These are phyloP conservation scores for Metschnikowia colocasiae DNA, from an alignment of 805 yeast genomes.

Conservation along the genomic window DNA sequence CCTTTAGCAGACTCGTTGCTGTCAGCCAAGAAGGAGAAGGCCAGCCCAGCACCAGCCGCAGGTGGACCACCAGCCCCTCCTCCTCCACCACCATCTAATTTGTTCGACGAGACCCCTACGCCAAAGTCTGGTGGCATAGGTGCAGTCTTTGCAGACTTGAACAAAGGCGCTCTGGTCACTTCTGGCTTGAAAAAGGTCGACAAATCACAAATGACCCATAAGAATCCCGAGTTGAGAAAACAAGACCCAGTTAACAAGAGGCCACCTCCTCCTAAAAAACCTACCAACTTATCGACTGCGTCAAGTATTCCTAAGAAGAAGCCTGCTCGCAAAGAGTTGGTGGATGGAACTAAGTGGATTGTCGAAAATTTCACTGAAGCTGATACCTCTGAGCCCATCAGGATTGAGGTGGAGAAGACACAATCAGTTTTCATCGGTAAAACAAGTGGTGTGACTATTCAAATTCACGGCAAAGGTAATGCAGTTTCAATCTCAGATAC, in stretches of 20 bases:
- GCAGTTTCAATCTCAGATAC: conserved; percentile 80
- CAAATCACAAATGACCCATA: conserved; percentile 89
- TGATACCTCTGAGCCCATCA: conserved; percentile 49
- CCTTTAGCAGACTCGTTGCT: conserved; percentile 50
- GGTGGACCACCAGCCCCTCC: conserved; percentile 78
- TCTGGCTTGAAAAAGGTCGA: conserved; percentile 88
- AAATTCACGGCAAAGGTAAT: conserved; percentile 86
- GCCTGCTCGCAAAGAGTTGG: conserved; percentile 58
- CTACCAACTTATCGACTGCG: conserved; percentile 52
- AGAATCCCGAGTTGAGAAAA: conserved; percentile 76
- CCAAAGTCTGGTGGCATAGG: conserved; percentile 51
- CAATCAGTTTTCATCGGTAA: conserved; percentile 89
- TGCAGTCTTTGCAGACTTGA: conserved; percentile 90
- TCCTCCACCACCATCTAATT: conserved; percentile 77
- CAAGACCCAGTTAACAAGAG: conserved; percentile 45
- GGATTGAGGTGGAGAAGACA: conserved; percentile 73
- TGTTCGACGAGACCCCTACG: conserved; percentile 43
- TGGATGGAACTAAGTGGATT: conserved; percentile 82
- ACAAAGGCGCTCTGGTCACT: conserved; percentile 81
- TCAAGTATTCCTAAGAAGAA: conserved; percentile 39
- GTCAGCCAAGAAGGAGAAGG: conserved; percentile 26
- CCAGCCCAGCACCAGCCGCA: conserved; percentile 31
- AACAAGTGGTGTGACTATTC: conserved; percentile 69
- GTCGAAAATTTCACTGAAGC: conserved; percentile 69
- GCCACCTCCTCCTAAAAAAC: conserved; percentile 85